Conservation (phyloP, 2,329 filamentous ascomycete genomes). For the Torrubiellomyces zombiae region DNA sequence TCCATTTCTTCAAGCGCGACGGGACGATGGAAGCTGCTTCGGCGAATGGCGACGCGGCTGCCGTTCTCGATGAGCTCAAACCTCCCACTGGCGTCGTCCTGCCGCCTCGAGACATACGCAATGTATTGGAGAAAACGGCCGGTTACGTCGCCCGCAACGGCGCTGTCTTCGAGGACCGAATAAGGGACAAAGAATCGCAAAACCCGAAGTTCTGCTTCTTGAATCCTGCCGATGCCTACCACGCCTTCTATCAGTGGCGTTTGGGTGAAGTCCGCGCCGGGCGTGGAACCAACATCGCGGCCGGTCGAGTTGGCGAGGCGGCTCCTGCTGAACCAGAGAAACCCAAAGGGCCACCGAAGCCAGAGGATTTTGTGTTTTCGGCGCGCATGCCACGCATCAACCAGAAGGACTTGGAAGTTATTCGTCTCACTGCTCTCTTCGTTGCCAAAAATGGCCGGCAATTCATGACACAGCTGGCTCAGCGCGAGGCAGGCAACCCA, state of each 20-base stretch:
- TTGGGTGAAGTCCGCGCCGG: constrained; percentile 73
- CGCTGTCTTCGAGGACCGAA: constrained; percentile 59
- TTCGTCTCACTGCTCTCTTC: constrained; percentile 70
- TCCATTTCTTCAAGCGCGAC: constrained; percentile 4
- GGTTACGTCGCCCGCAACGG: constrained; percentile 67
- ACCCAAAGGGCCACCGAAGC: constrained; percentile 68
- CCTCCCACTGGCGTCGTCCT: constrained; percentile 72
- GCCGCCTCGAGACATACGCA: constrained; percentile 75
- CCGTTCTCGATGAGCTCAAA: constrained; percentile 50
- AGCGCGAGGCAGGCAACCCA: constrained; percentile 76
- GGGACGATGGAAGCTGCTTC: constrained; percentile 15
- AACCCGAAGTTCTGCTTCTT: constrained; percentile 92
- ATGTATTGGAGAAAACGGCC: constrained; percentile 81
- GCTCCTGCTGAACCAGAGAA: constrained; percentile 37
- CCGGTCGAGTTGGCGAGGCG: constrained; percentile 51
- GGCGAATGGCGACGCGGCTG: constrained; percentile 35
- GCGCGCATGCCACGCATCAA: constrained; percentile 96
- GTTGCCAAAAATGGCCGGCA: constrained; percentile 83
- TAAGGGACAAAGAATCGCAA: constrained; percentile 66
- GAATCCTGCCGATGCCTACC: constrained; percentile 63
- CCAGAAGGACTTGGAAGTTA: constrained; percentile 69
- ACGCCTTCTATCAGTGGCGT: constrained; percentile 81
- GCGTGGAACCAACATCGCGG: constrained; percentile 60
- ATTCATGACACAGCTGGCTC: constrained; percentile 79
- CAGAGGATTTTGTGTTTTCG: constrained; percentile 79